Evolutionary conservation across 2,329 filamentous ascomycete genomes (phyloP).

Genomic region (Setomelanomma holmii): DNA sequence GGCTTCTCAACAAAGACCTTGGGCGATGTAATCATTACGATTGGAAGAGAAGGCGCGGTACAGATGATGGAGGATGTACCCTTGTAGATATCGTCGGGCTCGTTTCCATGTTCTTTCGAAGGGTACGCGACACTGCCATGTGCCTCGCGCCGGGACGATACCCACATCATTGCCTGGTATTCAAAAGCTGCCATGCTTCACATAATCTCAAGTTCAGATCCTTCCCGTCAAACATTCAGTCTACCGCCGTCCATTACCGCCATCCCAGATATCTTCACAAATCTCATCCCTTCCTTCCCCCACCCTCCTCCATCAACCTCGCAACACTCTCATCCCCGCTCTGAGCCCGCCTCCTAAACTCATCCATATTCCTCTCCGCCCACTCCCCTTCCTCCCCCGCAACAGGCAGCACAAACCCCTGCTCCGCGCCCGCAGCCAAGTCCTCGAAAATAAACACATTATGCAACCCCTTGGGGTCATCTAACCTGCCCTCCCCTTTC

Average conservation of each 20-base stretch:
- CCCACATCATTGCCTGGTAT: not conserved
- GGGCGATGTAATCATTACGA: constrained; percentile 75
- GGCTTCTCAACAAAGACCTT: constrained; percentile 75
- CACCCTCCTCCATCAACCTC: constrained; percentile 21
- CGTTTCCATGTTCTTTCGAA: not conserved
- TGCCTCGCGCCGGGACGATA: not conserved
- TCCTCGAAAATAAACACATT: constrained; percentile 36
- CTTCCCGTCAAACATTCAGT: not conserved
- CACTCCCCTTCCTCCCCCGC: constrained; percentile 35
- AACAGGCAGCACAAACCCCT: constrained; percentile 31
- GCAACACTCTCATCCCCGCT: constrained; percentile 31
- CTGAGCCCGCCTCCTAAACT: constrained; percentile 29
- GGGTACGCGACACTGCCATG: not conserved
- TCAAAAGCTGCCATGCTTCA: not conserved
- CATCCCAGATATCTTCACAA: not conserved
- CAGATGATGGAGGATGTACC: constrained; percentile 76
- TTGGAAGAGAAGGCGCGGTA: constrained; percentile 68
- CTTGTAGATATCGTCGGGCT: constrained; percentile 48
- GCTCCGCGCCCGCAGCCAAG: constrained; percentile 33
- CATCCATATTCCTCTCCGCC: constrained; percentile 24
- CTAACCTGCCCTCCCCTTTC: constrained; percentile 15
- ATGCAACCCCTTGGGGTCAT: constrained; percentile 25
- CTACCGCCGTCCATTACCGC: not conserved
- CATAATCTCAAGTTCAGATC: not conserved
- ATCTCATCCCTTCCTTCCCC: not conserved